Conservation (phyloP, 257 asterid genomes). For the Coffea canephora region DNA sequence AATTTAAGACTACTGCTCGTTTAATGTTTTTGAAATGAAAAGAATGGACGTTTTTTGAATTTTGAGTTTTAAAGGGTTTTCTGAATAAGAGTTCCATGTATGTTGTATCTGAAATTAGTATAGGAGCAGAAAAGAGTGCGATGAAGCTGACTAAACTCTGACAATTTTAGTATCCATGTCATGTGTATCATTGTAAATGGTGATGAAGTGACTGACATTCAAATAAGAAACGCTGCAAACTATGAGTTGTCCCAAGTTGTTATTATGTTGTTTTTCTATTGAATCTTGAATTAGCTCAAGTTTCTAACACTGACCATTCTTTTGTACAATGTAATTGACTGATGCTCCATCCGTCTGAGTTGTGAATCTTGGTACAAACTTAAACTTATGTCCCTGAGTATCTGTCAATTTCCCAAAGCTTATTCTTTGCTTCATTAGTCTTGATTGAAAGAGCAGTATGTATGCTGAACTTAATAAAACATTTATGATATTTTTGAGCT, state of each 20-base stretch:
- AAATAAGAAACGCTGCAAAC: not conserved
- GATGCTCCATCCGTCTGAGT: too few species aligned
- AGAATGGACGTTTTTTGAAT: not conserved
- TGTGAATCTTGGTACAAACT: too few species aligned
- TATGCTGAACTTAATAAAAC: not conserved
- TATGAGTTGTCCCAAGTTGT: not conserved
- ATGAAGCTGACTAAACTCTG: not conserved
- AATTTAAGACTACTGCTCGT: not conserved
- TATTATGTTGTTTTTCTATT: too few species aligned
- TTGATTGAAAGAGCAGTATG: not conserved
- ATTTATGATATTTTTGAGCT: not conserved
- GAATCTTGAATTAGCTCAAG: not conserved
- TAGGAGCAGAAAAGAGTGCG: not conserved
- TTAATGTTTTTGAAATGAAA: not conserved
- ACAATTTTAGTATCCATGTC: too few species aligned
- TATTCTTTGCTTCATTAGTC: too few species aligned
- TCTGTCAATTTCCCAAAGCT: too few species aligned
- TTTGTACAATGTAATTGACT: not conserved
- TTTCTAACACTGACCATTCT: not conserved
- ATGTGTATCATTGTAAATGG: too few species aligned
- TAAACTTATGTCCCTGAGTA: too few species aligned
- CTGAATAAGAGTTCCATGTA: too few species aligned
- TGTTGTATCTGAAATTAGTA: not conserved
- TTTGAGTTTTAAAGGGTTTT: not conserved
- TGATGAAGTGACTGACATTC: not conserved